Conservation (phyloP, 495 filamentous ascomycete genomes). For the Trypethelium eluteriae region DNA sequence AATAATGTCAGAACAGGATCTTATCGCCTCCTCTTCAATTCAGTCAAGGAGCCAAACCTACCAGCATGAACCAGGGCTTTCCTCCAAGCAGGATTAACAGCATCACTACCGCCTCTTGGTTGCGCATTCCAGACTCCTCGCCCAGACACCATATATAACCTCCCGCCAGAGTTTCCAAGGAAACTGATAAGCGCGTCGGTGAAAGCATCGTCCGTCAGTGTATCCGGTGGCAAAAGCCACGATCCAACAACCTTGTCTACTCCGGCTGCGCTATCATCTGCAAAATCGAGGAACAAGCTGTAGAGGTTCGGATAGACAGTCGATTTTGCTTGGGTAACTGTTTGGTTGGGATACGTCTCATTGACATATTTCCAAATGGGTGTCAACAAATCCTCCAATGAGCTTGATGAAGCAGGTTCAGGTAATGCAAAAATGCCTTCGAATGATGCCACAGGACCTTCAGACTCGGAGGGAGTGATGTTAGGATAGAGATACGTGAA, state of each 20-base stretch:
- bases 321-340: not conserved
- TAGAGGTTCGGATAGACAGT: slow-evolving; percentile 4
- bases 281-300: not conserved
- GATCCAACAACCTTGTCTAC: slow-evolving; percentile 4
- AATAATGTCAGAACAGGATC: not conserved
- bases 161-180: not conserved
- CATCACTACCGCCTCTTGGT: slow-evolving; percentile 6
- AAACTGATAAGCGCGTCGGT: not conserved
- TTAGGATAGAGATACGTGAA: not conserved
- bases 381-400: slow-evolving; percentile 1
- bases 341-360: slow-evolving; percentile 5
- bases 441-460: not conserved
- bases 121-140: not conserved
- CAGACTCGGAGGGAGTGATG: not conserved
- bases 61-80: slow-evolving; percentile 1
- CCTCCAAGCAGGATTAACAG: slow-evolving; percentile 2
- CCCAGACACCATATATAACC: slow-evolving; percentile 3
- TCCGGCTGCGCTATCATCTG: slow-evolving; percentile 1
- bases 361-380: not conserved
- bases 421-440: not conserved
- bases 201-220: not conserved
- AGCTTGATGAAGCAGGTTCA: not conserved
- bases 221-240: slow-evolving; percentile 1
- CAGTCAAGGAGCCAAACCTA: not conserved
- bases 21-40: not conserved